These are phyloP conservation scores for Prinsepia uniflora DNA, from an alignment of 306 rosid species.

Conservation along the genomic window DNA sequence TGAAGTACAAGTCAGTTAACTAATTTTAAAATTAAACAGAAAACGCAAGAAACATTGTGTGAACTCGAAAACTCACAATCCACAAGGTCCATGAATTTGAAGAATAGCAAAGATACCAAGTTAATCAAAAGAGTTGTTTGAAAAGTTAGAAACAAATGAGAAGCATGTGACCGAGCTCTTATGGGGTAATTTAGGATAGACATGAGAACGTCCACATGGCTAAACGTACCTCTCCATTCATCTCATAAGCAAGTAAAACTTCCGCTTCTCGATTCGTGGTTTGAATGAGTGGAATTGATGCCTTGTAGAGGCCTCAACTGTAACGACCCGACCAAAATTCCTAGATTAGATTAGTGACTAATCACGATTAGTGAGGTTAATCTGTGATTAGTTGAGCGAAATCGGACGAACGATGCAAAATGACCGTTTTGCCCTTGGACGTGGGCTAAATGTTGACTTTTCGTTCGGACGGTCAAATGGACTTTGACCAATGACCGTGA, in stretches of 20 bases:
- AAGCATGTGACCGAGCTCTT: background rate
- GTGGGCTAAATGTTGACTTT: no score
- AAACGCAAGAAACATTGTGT: background rate
- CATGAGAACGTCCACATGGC: background rate
- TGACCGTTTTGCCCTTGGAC: no score
- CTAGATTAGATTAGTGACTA: no score
- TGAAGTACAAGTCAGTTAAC: background rate
- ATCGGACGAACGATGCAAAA: no score
- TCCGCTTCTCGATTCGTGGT: constrained; percentile 90
- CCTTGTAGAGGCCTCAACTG: constrained; percentile 96
- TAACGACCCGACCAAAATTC: no score
- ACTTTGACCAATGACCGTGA: no score
- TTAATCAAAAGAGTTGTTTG: background rate
- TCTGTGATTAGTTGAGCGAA: no score
- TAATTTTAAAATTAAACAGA: background rate
- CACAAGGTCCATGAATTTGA: background rate
- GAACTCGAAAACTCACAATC: background rate
- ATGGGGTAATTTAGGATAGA: background rate
- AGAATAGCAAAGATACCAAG: background rate
- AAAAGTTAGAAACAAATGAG: background rate
- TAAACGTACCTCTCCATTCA: constrained; percentile 85
- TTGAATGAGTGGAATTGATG: constrained; percentile 88
- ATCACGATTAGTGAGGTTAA: no score
- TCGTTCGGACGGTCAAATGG: no score
- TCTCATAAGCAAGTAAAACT: constrained; percentile 93